Conservation (phyloP, 2,329 filamentous ascomycete genomes). For the Pochonia chlamydosporia region DNA sequence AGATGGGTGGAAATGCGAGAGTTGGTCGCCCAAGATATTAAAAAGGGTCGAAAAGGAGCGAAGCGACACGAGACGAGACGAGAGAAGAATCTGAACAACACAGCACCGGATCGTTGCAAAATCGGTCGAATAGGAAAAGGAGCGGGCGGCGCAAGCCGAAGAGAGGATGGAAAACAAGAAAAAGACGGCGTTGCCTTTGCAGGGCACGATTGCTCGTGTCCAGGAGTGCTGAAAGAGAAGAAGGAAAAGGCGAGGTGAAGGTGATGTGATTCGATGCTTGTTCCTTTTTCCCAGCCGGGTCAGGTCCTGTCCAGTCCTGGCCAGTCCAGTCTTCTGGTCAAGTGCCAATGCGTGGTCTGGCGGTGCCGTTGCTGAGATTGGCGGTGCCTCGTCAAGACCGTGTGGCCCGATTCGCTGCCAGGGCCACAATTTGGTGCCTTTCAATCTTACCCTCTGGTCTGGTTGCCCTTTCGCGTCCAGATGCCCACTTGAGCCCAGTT, state of each 20-base stretch:
- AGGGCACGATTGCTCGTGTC: constrained; percentile 1
- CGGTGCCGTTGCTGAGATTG: no score
- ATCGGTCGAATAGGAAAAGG: no score
- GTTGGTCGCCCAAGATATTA: background rate
- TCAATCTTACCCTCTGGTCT: no score
- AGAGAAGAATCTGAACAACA: constrained; percentile 1
- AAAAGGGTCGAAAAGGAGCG: background rate
- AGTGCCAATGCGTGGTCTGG: no score
- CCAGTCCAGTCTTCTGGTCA: no score
- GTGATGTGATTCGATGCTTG: background rate
- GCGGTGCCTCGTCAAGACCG: no score
- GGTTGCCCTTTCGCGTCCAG: no score
- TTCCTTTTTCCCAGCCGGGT: constrained; percentile 3
- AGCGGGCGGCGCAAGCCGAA: background rate
- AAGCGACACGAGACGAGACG: background rate
- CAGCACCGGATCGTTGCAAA: no score
- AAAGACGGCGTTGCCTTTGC: background rate
- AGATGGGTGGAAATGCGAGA: background rate
- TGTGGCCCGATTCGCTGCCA: no score
- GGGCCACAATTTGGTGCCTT: no score
- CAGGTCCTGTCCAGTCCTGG: background rate
- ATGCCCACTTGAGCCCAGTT: no score
- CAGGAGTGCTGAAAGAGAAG: background rate
- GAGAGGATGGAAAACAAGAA: background rate
- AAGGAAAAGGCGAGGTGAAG: background rate